phyloP scores from a whole-genome alignment of 1,139 yeast species.

The Kluyveromyces sp. region DNA sequence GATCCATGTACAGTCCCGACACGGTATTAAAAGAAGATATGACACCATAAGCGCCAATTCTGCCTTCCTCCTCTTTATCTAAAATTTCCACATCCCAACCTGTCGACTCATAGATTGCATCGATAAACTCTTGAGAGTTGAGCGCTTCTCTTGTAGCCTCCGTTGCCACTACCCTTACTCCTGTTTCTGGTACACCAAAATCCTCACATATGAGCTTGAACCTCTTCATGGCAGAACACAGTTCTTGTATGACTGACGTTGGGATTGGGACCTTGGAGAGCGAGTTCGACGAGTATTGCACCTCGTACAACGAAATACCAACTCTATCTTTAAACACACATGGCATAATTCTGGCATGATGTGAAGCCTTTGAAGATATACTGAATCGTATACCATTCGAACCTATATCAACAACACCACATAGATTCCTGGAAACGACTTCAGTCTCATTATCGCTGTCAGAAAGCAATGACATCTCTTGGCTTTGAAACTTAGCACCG shows the following conservation, averaged over 20 bases:
- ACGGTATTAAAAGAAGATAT: constrained; percentile 58
- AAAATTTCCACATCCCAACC: constrained; percentile 56
- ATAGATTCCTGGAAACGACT: constrained; percentile 45
- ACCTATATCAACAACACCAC: constrained; percentile 63
- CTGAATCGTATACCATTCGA: constrained; percentile 63
- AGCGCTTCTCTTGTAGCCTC: constrained; percentile 62
- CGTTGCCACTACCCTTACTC: constrained; percentile 58
- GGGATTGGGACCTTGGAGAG: constrained; percentile 47
- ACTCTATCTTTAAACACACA: constrained; percentile 63
- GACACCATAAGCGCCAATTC: constrained; percentile 59
- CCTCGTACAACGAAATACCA: constrained; percentile 58
- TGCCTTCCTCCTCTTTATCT: constrained; percentile 53
- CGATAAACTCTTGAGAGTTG: constrained; percentile 48
- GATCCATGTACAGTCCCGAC: constrained; percentile 57
- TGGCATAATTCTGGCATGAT: constrained; percentile 63
- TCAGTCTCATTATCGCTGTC: constrained; percentile 41
- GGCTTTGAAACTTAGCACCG: too few species aligned
- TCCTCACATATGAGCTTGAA: constrained; percentile 59
- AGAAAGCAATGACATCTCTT: constrained; percentile 23
- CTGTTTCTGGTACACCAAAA: constrained; percentile 53
- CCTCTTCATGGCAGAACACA: constrained; percentile 51
- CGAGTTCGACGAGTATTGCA: constrained; percentile 39
- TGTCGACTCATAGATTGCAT: constrained; percentile 45
- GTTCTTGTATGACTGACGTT: constrained; percentile 45
- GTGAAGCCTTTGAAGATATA: constrained; percentile 55